These are phyloP conservation scores for Reticulascus tulasneorum DNA, from an alignment of 2,329 filamentous ascomycete genomes.

Conservation along the genomic window DNA sequence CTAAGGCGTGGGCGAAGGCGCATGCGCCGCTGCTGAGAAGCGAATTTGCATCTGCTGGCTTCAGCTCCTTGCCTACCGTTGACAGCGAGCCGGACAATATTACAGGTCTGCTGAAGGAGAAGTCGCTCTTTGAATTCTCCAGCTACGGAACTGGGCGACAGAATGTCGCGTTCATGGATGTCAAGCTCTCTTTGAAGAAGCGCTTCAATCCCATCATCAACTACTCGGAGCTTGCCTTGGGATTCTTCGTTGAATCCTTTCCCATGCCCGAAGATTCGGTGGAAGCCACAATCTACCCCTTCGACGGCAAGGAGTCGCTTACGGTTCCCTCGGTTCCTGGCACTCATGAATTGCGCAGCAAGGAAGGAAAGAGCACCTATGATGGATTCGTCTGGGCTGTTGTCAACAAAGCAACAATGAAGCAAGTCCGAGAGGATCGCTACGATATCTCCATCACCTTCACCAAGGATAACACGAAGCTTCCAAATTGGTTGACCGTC, in stretches of 20 bases:
- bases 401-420: conserved; percentile 94
- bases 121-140: conserved; percentile 78
- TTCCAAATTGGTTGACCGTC: conserved; percentile 84
- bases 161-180: conserved; percentile 87
- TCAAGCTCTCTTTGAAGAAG: conserved; percentile 77
- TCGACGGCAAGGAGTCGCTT: conserved; percentile 84
- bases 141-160: conserved; percentile 87
- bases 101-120: conserved; percentile 68
- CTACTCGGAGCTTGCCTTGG: conserved; percentile 60
- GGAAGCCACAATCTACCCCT: conserved; percentile 78
- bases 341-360: conserved; percentile 50
- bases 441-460: conserved; percentile 91
- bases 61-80: conserved; percentile 53
- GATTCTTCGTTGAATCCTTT: conserved; percentile 78
- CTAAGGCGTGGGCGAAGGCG: conserved; percentile 73
- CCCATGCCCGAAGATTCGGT: conserved; percentile 65
- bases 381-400: conserved; percentile 94
- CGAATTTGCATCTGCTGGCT: conserved; percentile 88
- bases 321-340: conserved; percentile 65
- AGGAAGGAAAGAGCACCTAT: conserved; percentile 64
- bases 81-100: conserved; percentile 38
- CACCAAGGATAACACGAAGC: conserved; percentile 88
- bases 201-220: conserved; percentile 74
- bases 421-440: conserved; percentile 80
- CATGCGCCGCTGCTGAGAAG: conserved; percentile 67